Percentiles rank a stretch among this genome's conserved stretches.
Conservation (phyloP, 495 filamentous ascomycete species). For the Trichoderma orchidacearum region DNA sequence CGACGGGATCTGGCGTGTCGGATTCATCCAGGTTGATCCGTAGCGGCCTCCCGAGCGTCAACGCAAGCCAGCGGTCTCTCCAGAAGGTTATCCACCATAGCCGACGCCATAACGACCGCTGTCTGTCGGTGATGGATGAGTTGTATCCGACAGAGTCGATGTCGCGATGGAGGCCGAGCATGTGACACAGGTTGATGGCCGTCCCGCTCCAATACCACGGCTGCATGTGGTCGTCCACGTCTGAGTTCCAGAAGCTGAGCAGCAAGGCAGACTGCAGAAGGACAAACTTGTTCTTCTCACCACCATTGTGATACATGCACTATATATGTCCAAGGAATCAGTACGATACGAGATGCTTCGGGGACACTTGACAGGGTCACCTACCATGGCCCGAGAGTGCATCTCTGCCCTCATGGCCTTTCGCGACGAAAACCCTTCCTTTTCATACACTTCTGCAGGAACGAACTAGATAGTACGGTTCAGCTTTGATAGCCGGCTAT, state of each 20-base stretch:
- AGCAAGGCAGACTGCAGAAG: neutral
- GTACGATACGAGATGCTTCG: neutral
- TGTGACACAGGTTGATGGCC: neutral
- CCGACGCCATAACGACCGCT: neutral
- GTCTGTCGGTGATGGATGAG: neutral
- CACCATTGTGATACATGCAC: neutral
- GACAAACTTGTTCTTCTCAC: neutral
- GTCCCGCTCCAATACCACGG: neutral
- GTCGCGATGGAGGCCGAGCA: neutral
- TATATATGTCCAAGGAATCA: neutral
- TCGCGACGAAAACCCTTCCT: neutral
- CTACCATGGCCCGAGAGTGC: neutral
- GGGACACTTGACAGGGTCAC: neutral
- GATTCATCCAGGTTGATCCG: neutral
- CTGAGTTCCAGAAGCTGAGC: neutral
- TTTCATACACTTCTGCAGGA: neutral
- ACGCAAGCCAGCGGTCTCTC: neutral
- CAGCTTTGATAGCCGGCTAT: too few relatives aligned
- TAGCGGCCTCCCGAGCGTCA: neutral
- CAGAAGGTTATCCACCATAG: neutral
- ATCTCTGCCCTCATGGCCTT: neutral
- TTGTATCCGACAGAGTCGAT: neutral
- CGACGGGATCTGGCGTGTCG: neutral
- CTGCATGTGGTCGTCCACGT: neutral
- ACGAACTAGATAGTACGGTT: neutral